Evolutionary conservation across 1,284 basidiomycete species (phyloP), one percentile per base, ranked within the genome.

Genomic region (Anthracocystis walkeri): DNA sequence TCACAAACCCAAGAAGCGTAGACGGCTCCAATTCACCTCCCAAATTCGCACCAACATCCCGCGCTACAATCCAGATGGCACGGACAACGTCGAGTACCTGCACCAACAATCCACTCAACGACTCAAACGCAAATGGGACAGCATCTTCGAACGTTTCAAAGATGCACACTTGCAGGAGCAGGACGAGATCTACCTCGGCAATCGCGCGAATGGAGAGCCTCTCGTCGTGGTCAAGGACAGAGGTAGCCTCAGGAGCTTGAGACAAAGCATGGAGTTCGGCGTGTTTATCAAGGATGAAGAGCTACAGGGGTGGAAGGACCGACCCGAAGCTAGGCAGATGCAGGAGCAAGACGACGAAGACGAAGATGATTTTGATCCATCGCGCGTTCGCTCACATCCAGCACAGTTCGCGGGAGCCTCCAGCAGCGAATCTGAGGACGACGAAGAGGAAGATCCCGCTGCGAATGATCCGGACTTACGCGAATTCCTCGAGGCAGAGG

Each of bases 111-210:
- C 78, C 11, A 77, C 76, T 1, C 69, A 79, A 55, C 75, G 81
- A 2, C 81, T 84, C 41, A 81, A 83, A 23, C 58, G 48, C 50
- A 79, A 79, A 31, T 84, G 82, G 82, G 82, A 84, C 38, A 63
- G 65, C 49, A 84, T 84, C 42, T 81, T 77, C 46, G 78, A 81
- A 25, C 73, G 76, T 14, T 84, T 82, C 72, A 77, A 79, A 21
- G 77, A 82, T 46, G 82, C 82, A 7, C 82, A 84, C 31, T 29
- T 84, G 23, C 66, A 79, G 25, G 73, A 78, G 21, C 82, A 84
- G 56, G 81, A 83, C 56, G 82, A 84, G 63, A 80, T 84, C n/a
- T 77, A 80, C 41, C 75, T 83, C n/a, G 80, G 82, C 16, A 66
- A 75, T n/a, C 50, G 66, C 1, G 58, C 60, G 7, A 68, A 76